A percentile compares a stretch with the other conserved stretches of the same genome.
phyloP scores from a whole-genome alignment of 441 rosid species.

The Eutrema salsugineum region DNA sequence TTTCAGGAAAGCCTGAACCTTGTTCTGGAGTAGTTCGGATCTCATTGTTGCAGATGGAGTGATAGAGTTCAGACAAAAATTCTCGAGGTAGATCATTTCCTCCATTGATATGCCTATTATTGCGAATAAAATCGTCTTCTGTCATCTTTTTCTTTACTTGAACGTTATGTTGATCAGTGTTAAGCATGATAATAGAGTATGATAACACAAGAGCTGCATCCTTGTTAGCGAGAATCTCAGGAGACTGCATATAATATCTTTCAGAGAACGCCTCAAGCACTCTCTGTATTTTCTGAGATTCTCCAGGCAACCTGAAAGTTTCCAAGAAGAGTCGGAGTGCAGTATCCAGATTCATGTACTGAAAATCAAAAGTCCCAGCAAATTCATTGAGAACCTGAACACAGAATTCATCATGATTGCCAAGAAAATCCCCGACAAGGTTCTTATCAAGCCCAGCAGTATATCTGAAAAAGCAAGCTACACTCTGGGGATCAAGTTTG shows the following conservation, averaged over 20 bases:
- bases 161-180: slow-evolving; percentile 78
- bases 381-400: slow-evolving; percentile 82
- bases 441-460: slow-evolving; percentile 84
- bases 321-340: slow-evolving; percentile 68
- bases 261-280: slow-evolving; percentile 81
- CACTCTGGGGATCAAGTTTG: slow-evolving; percentile 83
- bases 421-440: slow-evolving; percentile 78
- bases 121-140: slow-evolving; percentile 75
- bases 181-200: slow-evolving; percentile 76
- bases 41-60: slow-evolving; percentile 75
- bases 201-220: slow-evolving; percentile 77
- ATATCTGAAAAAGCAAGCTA: slow-evolving; percentile 79
- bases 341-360: slow-evolving; percentile 74
- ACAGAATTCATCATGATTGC: slow-evolving; percentile 76
- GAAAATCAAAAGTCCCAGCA: slow-evolving; percentile 81
- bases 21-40: slow-evolving; percentile 87
- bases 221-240: slow-evolving; percentile 64
- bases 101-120: slow-evolving; percentile 74
- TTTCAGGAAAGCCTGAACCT: slow-evolving; percentile 82
- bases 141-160: slow-evolving; percentile 88
- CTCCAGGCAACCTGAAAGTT: slow-evolving; percentile 78
- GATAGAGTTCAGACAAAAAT: slow-evolving; percentile 61
- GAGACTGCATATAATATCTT: slow-evolving; percentile 77
- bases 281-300: slow-evolving; percentile 72
- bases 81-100: slow-evolving; percentile 75